Base-by-base conservation (phyloP, 805 yeast genomes). In the Candida ulmi region DNA sequence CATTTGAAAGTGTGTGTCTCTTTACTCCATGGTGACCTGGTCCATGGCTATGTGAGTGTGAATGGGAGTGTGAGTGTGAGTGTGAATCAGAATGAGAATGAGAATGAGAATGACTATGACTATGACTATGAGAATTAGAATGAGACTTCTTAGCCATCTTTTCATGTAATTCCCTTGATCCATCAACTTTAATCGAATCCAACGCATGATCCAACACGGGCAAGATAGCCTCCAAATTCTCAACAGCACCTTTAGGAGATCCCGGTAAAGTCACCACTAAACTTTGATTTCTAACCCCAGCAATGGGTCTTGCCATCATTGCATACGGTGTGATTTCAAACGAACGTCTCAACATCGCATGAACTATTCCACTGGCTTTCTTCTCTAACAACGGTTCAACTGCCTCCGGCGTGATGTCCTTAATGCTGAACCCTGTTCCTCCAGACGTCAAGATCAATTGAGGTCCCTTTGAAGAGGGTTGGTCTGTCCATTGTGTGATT, bases 351-450 rank as follows among this genome's bases (percentile, higher is more conserved):
- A 74, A 51, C 77, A 74, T 72, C 3, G 65, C 66, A 33, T 69
- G 73, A 6, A 68, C 71, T 9, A 74, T 49, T 1, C 79, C 80
- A 2, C 75, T 72, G 0, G 79, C 76, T 31, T 65, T 63, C 38
- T 55, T 62, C 13, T 68, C 65, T 1, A 74, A 31, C 27, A 74
- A 35, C 5, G 71, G 66, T 37, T 45, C 54, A 7, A 74, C 56
- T 2, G 77, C 76, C 37, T 74, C 80, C 0, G 79, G 79, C 2
- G 80, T 73, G 8, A 59, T 50, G 51, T 74, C 80, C 7, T 60
- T 49, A 4, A 46, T 47, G 2, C 70, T 53, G 50, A 74, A 71
- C 6, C 80, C 80, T 0, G 80, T 74, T 0, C 80, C 79, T 4
- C 80, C 80, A 23, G 70, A 56, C 1, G 77, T 69, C n/a, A 74